Percentiles rank a stretch among this genome's conserved stretches.
Conservation (phyloP, 1,284 basidiomycete species). For the Rugosomyces carneus region DNA sequence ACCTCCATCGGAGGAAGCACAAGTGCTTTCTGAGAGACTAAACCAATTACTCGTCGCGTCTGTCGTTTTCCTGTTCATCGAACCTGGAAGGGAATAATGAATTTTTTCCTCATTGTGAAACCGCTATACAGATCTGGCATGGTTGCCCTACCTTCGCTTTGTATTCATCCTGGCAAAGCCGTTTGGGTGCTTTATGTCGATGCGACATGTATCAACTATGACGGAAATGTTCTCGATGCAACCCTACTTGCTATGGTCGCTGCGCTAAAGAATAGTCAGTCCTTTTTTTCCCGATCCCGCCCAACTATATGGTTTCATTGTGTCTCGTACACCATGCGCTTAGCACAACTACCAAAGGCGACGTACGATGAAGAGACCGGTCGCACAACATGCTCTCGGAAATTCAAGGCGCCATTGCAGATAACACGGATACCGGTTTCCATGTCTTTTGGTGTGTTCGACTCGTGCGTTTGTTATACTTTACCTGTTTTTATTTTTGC, state of each 20-base stretch:
- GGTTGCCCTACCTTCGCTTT: constrained; percentile 63
- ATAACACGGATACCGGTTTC: constrained; percentile 50
- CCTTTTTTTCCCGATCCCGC: not conserved
- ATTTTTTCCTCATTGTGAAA: not conserved
- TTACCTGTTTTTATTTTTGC: not conserved
- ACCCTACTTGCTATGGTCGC: constrained; percentile 83
- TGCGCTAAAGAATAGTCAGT: constrained; percentile 80
- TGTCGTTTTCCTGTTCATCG: constrained; percentile 18
- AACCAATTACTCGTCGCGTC: constrained; percentile 74
- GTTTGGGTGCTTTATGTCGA: constrained; percentile 94
- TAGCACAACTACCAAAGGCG: constrained; percentile 74
- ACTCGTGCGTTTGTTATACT: constrained; percentile 47
- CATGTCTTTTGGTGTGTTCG: constrained; percentile 79
- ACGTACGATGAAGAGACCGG: constrained; percentile 66
- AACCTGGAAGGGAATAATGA: not conserved
- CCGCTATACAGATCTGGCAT: constrained; percentile 54
- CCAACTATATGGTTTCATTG: not conserved
- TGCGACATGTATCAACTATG: constrained; percentile 92
- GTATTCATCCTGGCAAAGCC: constrained; percentile 75
- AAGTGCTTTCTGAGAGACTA: constrained; percentile 78
- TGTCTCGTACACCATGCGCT: not conserved
- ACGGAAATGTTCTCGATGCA: constrained; percentile 93
- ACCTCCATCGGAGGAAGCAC: constrained; percentile 88
- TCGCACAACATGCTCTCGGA: constrained; percentile 62
- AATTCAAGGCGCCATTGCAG: constrained; percentile 40